These are phyloP conservation scores for Penicillium lagena DNA, from an alignment of 495 filamentous ascomycete species.

Conservation along the genomic window DNA sequence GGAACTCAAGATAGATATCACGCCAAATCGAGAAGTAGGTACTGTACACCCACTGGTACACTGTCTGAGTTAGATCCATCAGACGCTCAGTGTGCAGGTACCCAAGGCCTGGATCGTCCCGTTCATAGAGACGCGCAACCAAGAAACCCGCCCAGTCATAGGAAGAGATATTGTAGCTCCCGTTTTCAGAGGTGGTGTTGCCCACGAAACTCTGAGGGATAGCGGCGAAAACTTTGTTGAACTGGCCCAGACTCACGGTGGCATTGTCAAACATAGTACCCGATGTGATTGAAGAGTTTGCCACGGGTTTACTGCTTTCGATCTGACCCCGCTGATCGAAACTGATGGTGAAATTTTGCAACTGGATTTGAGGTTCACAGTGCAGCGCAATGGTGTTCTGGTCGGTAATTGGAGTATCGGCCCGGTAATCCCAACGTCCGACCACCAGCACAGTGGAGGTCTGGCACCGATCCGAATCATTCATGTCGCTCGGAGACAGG, in stretches of 20 bases:
- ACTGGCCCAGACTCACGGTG: constrained; percentile 32
- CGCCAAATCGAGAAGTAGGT: constrained; percentile 37
- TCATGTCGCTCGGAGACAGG: constrained; percentile 19
- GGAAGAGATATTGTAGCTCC: constrained; percentile 23
- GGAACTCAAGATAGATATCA: constrained; percentile 26
- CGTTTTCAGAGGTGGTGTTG: constrained; percentile 18
- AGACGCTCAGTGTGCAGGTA: constrained; percentile 18
- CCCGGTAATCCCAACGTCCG: constrained; percentile 33
- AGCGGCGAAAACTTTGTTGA: constrained; percentile 35
- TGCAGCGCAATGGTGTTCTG: constrained; percentile 33
- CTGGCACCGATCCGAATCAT: constrained; percentile 24
- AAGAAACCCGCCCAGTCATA: constrained; percentile 40
- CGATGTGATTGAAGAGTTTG: constrained; percentile 14
- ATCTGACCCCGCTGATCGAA: constrained; percentile 34
- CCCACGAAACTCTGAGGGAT: constrained; percentile 32
- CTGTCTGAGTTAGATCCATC: constrained; percentile 21
- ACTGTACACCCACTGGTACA: constrained; percentile 38
- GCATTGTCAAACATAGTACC: constrained; percentile 34
- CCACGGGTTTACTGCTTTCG: constrained; percentile 6
- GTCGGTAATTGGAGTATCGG: constrained; percentile 14
- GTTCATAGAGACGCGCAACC: constrained; percentile 31
- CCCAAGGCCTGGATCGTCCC: constrained; percentile 17
- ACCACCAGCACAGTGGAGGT: constrained; percentile 31
- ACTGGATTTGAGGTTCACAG: constrained; percentile 22
- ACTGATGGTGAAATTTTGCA: constrained; percentile 21